A percentile compares a stretch with the other conserved stretches of the same genome.
Conservation (phyloP, 306 rosid species). For the Ammopiptanthus mongolicus region DNA sequence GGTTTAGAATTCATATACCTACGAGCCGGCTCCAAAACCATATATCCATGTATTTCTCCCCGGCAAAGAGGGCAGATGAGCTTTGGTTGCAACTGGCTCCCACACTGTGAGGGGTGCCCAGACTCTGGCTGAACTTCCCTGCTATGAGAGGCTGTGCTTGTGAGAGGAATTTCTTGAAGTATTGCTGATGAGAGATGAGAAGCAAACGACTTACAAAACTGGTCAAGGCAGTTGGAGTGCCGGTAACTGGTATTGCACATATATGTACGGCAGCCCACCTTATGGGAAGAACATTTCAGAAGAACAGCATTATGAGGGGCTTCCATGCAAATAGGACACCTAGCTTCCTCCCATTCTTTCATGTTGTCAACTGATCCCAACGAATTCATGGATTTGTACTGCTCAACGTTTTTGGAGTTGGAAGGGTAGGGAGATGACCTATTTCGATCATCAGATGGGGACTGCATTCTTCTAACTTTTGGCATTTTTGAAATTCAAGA, state of each 20-base stretch:
- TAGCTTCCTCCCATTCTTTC: slow-evolving; percentile 74
- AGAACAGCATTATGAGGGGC: slow-evolving; percentile 75
- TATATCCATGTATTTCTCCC: slow-evolving; percentile 68
- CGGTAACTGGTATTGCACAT: slow-evolving; percentile 84
- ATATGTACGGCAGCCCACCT: slow-evolving; percentile 68
- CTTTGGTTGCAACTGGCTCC: slow-evolving; percentile 35
- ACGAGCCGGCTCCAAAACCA: slow-evolving; percentile 59
- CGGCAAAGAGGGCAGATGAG: slow-evolving; percentile 81
- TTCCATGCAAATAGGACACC: slow-evolving; percentile 86
- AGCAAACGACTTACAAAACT: slow-evolving; percentile 64
- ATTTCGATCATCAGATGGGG: slow-evolving; percentile 39
- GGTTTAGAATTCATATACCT: slow-evolving; percentile 51
- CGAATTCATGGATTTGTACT: slow-evolving; percentile 25
- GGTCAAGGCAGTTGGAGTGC: slow-evolving; percentile 87
- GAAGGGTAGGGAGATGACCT: slow-evolving; percentile 49
- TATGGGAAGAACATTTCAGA: slow-evolving; percentile 65
- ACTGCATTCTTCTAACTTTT: slow-evolving; percentile 53
- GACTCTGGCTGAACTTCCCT: slow-evolving; percentile 33
- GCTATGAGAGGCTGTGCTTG: slow-evolving; percentile 32
- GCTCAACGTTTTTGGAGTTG: slow-evolving; percentile 31
- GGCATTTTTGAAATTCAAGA: slow-evolving; percentile 49
- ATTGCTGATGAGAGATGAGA: slow-evolving; percentile 39
- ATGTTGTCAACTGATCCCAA: slow-evolving; percentile 32
- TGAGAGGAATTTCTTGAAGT: slow-evolving; percentile 52
- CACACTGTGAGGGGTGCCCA: slow-evolving; percentile 28